Evolutionary conservation across 306 rosid species (phyloP), one percentile per base, ranked within the genome.

Genomic region (Sicyos baderoa): DNA sequence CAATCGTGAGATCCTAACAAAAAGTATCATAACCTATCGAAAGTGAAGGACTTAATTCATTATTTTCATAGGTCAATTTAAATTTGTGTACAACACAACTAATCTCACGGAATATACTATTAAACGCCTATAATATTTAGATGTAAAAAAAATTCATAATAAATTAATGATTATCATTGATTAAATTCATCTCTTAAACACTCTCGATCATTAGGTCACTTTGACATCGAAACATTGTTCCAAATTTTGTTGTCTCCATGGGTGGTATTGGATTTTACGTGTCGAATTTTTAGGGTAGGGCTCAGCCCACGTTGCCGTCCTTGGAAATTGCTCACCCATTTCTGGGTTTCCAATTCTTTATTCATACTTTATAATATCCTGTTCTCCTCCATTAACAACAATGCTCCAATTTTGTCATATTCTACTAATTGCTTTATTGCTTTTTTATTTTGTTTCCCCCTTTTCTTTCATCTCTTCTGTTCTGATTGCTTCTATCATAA

Each of bases 291-390:
- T 10, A 47, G 1, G 7, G 10, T 21, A 35, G 40, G 5, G n/a
- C 29, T 15, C 16, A 62, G 2, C 10, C 51, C 68, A 61, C 68
- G 68, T 62, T 18, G 51, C 27, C 68, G 17, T 58, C 32, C 19
- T 22, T 0, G 54, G 54, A 65, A 45, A 65, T 44, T 45, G 55
- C 69, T 60, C 23, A 18, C 0, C 35, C 12, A 64, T 63, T 42
- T 42, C 17, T 19, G 9, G 18, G 67, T 66, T 66, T 66, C 21
- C 0, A 65, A 65, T 65, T 45, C 40, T 66, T 66, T 66, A 44
- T 45, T 21, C 3, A 66, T 47, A 45, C 0, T 45, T 47, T 21
- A 66, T 23, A 66, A 47, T 66, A 66, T 66, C 71, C 71, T 66
- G 27, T 47, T 66, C 40, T 37, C 22, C 71, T 5, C 2, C 71